These are phyloP conservation scores for Trichomonas vaginalis DNA, from an alignment of 208 protist species.

Conservation along the genomic window DNA sequence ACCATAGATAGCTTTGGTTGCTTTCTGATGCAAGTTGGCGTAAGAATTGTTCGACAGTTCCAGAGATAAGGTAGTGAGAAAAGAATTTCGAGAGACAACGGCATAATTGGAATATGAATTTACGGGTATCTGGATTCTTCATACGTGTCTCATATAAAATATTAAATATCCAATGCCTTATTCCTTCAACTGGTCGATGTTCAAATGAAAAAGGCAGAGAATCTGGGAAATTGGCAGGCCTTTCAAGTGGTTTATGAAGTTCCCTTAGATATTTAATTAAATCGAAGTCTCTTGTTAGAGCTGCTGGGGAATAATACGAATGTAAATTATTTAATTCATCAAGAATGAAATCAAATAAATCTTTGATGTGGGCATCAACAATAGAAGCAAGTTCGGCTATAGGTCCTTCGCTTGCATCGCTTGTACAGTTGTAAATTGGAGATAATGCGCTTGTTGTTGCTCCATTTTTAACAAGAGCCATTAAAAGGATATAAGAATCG, in stretches of 20 bases:
- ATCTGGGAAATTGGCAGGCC: not conserved
- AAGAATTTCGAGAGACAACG: not conserved
- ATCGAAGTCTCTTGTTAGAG: not conserved
- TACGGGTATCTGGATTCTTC: not conserved
- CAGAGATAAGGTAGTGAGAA: not conserved
- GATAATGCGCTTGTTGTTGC: not conserved
- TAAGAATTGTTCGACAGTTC: not conserved
- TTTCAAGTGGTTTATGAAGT: not conserved
- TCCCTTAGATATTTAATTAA: not conserved
- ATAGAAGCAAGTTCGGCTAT: not conserved
- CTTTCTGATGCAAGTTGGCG: not conserved
- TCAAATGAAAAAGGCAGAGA: not conserved
- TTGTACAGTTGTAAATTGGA: not conserved
- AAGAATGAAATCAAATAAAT: not conserved
- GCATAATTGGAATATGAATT: not conserved
- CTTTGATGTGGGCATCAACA: not conserved
- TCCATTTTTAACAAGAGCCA: not conserved
- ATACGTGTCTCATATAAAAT: not conserved
- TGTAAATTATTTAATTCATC: not conserved
- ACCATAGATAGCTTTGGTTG: not conserved
- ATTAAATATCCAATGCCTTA: not conserved
- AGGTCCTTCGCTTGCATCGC: not conserved
- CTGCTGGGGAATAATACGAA: not conserved
- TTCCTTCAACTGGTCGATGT: not conserved
- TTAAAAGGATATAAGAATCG: not conserved